Evolutionary conservation across 176 grass and related monocot genomes (phyloP).

Genomic region (Oryza rufipogon): DNA sequence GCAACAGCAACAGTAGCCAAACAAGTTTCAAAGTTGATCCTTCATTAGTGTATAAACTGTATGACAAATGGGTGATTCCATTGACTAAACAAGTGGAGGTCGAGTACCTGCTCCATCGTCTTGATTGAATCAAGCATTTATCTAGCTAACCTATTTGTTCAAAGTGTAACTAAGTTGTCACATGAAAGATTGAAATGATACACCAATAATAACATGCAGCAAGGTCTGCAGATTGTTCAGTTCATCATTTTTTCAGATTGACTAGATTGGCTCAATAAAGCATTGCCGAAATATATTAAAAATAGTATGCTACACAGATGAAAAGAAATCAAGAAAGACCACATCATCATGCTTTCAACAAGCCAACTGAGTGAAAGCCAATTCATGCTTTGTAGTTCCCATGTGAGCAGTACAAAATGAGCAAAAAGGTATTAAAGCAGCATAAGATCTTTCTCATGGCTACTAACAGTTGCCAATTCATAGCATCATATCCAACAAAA

Average conservation of each 20-base stretch:
- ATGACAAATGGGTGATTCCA: constrained; percentile 87
- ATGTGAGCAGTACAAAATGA: neutral
- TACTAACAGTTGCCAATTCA: neutral
- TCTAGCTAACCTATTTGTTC: constrained; percentile 36
- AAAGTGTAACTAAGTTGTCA: neutral
- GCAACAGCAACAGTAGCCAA: constrained; percentile 31
- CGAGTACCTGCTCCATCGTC: constrained; percentile 78
- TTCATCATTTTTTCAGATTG: neutral
- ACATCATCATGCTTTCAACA: neutral
- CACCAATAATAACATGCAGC: neutral
- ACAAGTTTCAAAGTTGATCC: constrained; percentile 68
- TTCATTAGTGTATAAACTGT: constrained; percentile 54
- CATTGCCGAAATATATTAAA: neutral
- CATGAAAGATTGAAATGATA: constrained; percentile 15
- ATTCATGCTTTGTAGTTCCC: neutral
- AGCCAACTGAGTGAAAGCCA: neutral
- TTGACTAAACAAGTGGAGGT: constrained; percentile 83
- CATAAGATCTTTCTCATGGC: neutral
- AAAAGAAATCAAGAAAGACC: neutral
- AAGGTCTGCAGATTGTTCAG: neutral
- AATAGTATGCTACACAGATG: neutral
- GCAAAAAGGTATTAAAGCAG: neutral
- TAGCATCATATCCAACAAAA: neutral
- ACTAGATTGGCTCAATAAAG: neutral
- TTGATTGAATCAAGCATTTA: constrained; percentile 48